Evolutionary conservation across 805 yeast species (phyloP).

Genomic region (Blastobotrys peoriensis): DNA sequence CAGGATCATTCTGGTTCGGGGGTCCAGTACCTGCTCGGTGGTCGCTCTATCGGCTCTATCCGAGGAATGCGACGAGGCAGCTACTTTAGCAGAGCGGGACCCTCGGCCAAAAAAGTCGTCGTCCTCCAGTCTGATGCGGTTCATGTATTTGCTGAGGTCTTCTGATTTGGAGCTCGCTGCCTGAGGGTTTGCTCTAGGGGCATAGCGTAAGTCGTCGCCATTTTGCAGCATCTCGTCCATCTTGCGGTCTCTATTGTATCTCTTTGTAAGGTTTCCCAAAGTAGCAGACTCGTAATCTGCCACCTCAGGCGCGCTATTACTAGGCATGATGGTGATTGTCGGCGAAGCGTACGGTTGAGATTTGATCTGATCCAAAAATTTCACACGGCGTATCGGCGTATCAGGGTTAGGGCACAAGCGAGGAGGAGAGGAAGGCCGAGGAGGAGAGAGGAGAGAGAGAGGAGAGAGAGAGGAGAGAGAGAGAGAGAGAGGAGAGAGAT

Average conservation of each 20-base stretch:
- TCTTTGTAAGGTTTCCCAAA: slow-evolving; percentile 14
- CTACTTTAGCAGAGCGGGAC: slow-evolving; percentile 18
- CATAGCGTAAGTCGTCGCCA: slow-evolving; percentile 5
- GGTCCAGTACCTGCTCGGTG: slow-evolving; percentile 93
- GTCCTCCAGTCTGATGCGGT: slow-evolving; percentile 19
- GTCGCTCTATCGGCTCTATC: slow-evolving; percentile 95
- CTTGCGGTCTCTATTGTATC: slow-evolving; percentile 14
- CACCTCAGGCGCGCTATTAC: too few relatives aligned
- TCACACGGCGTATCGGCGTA: too few relatives aligned
- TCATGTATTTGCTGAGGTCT: slow-evolving; percentile 8
- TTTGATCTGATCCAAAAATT: too few relatives aligned
- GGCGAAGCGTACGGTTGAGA: too few relatives aligned
- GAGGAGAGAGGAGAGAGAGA: too few relatives aligned
- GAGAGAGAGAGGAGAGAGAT: too few relatives aligned
- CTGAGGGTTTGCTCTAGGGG: slow-evolving; percentile 9
- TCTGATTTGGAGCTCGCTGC: slow-evolving; percentile 3
- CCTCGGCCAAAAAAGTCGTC: slow-evolving; percentile 19
- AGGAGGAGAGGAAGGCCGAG: too few relatives aligned
- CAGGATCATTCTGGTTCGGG: slow-evolving; percentile 80
- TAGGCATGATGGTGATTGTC: too few relatives aligned
- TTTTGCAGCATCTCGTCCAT: slow-evolving; percentile 2
- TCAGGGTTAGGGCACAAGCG: too few relatives aligned
- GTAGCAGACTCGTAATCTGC: slow-evolving; percentile 6
- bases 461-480: too few relatives aligned
- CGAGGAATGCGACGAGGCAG: slow-evolving; percentile 18